phyloP scores from a whole-genome alignment of 179 eudicot genomes.

The Beta macrorhiza region DNA sequence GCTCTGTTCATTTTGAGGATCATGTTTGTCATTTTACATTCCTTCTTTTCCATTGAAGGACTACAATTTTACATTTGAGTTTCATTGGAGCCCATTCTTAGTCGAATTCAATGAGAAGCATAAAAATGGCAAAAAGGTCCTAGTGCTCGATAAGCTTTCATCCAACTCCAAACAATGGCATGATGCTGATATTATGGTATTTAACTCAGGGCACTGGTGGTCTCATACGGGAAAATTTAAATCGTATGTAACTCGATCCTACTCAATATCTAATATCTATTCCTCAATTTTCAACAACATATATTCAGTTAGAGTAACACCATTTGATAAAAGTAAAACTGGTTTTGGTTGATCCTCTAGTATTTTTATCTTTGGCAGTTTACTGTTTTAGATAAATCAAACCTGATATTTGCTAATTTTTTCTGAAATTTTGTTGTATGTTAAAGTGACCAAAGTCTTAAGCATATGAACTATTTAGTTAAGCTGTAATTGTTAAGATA shows the following conservation, averaged over 20 bases:
- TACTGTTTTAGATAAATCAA: too few relatives aligned
- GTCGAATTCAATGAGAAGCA: constrained; percentile 28
- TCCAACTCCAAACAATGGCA: constrained; percentile 29
- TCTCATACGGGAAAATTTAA: constrained; percentile 32
- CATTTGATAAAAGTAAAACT: too few relatives aligned
- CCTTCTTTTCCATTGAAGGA: constrained; percentile 1
- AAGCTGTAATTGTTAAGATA: background rate
- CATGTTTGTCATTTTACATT: background rate
- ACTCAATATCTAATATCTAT: too few relatives aligned
- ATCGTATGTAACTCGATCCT: constrained; percentile 33
- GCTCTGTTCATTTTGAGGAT: too few relatives aligned
- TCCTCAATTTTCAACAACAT: too few relatives aligned
- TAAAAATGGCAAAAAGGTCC: constrained; percentile 29
- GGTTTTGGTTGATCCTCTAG: too few relatives aligned
- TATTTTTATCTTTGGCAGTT: too few relatives aligned
- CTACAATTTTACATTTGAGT: constrained; percentile 47
- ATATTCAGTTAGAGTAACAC: too few relatives aligned
- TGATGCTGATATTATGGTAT: constrained; percentile 47
- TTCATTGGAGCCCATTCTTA: constrained; percentile 47
- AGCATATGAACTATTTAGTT: background rate
- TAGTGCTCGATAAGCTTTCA: constrained; percentile 37
- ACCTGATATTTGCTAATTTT: too few relatives aligned
- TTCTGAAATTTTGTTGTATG: too few relatives aligned
- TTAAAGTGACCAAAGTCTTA: too few relatives aligned
- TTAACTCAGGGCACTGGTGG: constrained; percentile 53